phyloP scores from a whole-genome alignment of 441 rosid species.

The Rhodomyrtus psidioides region DNA sequence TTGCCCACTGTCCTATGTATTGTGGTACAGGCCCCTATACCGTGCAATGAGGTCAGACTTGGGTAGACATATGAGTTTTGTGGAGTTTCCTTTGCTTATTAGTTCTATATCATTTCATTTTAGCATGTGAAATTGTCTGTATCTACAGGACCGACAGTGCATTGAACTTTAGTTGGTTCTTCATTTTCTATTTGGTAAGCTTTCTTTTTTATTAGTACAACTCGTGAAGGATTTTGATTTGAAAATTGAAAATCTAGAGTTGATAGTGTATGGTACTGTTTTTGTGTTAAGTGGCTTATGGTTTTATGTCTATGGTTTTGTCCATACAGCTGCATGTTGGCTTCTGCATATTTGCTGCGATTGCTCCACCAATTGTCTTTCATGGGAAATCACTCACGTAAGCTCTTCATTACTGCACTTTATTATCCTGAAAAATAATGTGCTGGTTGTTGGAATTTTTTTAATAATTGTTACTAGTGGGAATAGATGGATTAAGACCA shows the following conservation, averaged over 20 bases:
- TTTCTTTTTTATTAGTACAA: not conserved
- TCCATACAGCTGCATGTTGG: constrained; percentile 67
- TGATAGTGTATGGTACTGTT: not conserved
- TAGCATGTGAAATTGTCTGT: not conserved
- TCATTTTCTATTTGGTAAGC: constrained; percentile 90
- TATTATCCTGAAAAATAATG: not conserved
- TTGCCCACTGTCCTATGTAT: constrained; percentile 72
- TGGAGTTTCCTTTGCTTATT: not conserved
- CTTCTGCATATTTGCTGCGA: constrained; percentile 87
- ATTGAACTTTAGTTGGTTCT: constrained; percentile 82
- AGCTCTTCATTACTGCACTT: constrained; percentile 19
- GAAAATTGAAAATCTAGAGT: not conserved
- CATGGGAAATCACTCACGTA: constrained; percentile 91
- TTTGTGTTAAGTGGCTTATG: not conserved
- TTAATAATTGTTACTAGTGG: not conserved
- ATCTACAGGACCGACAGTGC: constrained; percentile 90
- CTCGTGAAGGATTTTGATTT: not conserved
- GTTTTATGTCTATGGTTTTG: not conserved
- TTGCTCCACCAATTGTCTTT: constrained; percentile 92
- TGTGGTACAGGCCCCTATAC: constrained; percentile 96
- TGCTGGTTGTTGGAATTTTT: not conserved
- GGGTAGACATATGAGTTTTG: not conserved
- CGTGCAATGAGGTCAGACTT: constrained; percentile 77
- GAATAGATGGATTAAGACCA: not conserved
- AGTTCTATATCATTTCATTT: not conserved